Conservation (phyloP, 2,329 filamentous ascomycete genomes). For the Hypoxylon sp. region DNA sequence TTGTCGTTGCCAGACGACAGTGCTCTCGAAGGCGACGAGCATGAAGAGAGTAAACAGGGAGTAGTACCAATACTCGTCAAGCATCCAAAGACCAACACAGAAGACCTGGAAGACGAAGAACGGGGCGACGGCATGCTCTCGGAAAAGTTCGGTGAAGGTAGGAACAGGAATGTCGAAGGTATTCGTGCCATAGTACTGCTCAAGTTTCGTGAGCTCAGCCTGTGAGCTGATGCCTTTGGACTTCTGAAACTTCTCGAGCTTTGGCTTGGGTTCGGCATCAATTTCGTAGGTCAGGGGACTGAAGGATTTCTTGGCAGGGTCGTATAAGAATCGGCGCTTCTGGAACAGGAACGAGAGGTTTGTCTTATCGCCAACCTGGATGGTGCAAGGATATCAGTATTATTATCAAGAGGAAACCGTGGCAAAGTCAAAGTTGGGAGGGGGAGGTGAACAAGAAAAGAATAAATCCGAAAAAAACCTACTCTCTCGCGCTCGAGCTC, state of each 20-base stretch:
- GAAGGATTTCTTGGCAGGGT: slow-evolving; percentile 75
- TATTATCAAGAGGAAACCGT: not conserved
- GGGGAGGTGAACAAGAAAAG: not conserved
- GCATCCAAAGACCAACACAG: slow-evolving; percentile 97
- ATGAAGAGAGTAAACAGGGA: slow-evolving; percentile 98
- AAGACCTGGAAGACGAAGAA: slow-evolving; percentile 99
- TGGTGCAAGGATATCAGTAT: slow-evolving; percentile 6
- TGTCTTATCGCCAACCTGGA: slow-evolving; percentile 72
- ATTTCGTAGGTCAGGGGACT: slow-evolving; percentile 82
- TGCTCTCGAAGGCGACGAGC: slow-evolving; percentile 97
- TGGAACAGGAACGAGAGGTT: slow-evolving; percentile 94
- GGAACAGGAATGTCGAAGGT: slow-evolving; percentile 98
- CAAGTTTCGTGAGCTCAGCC: slow-evolving; percentile 78
- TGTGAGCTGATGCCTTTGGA: slow-evolving; percentile 77
- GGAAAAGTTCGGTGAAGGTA: slow-evolving; percentile 93
- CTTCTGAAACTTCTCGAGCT: slow-evolving; percentile 78
- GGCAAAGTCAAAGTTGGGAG: not conserved
- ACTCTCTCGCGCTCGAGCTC: slow-evolving; percentile 77
- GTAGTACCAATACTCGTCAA: slow-evolving; percentile 99
- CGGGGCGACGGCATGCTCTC: slow-evolving; percentile 96
- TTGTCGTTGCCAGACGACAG: slow-evolving; percentile 98
- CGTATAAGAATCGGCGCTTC: slow-evolving; percentile 94
- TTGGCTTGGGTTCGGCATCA: slow-evolving; percentile 84
- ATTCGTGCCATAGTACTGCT: slow-evolving; percentile 94
- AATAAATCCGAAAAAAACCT: slow-evolving; percentile 27